phyloP scores from a whole-genome alignment of 371 early-diverging fungal species.

The Umbelopsis sp. region DNA sequence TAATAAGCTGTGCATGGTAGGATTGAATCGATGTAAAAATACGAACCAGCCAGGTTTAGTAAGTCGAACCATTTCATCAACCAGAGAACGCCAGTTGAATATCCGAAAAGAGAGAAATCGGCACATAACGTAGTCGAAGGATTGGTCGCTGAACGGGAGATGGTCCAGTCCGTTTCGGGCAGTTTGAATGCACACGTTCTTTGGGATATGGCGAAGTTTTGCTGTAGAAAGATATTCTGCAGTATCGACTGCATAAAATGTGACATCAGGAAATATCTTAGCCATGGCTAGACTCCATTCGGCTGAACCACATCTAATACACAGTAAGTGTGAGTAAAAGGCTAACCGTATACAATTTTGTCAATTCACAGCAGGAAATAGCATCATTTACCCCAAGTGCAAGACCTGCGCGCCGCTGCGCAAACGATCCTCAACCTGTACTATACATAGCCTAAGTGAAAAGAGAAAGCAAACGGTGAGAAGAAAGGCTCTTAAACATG shows the following conservation, averaged over 20 bases:
- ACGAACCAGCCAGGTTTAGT: slow-evolving; percentile 7
- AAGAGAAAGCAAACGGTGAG: neutral
- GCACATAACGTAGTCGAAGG: slow-evolving; percentile 9
- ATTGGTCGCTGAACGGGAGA: neutral
- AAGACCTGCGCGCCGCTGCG: neutral
- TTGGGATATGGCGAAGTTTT: neutral
- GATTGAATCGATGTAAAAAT: neutral
- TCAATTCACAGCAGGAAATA: no score
- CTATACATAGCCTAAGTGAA: slow-evolving; percentile 4
- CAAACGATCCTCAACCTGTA: neutral
- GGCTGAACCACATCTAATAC: neutral
- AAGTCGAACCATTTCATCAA: slow-evolving; percentile 4
- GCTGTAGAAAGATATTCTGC: neutral
- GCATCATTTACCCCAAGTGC: neutral
- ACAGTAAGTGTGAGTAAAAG: neutral
- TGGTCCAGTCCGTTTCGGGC: neutral
- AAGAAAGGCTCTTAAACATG: neutral
- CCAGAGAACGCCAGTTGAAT: neutral
- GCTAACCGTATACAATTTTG: neutral
- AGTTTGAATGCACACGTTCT: neutral
- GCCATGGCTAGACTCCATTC: slow-evolving; percentile 5
- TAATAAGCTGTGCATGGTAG: no score
- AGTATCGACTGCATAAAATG: neutral
- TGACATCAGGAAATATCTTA: neutral
- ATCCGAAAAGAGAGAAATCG: slow-evolving; percentile 4